These are phyloP conservation scores for Dinochytrium kinnereticum DNA, from an alignment of 371 early-diverging fungal genomes.

Conservation along the genomic window DNA sequence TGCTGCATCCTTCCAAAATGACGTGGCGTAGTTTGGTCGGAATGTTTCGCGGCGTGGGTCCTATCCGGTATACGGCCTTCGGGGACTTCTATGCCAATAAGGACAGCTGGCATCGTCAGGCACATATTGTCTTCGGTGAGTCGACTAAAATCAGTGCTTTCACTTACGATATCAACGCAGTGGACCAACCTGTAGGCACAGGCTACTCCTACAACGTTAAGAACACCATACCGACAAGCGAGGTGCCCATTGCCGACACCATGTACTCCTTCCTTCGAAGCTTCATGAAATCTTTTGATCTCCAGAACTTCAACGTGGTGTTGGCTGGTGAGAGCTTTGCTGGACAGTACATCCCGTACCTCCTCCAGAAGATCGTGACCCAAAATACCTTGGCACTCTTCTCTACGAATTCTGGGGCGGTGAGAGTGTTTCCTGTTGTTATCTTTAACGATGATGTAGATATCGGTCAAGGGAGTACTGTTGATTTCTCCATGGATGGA, in stretches of 20 bases:
- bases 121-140: neutral
- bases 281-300: neutral
- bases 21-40: neutral
- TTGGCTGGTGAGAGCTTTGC: conserved; percentile 7
- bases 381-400: neutral
- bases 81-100: conserved; percentile 4
- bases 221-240: neutral
- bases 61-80: neutral
- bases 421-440: neutral
- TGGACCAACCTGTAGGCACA: conserved; percentile 8
- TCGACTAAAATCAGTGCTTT: neutral
- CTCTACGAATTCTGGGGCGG: neutral
- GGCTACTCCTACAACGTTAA: neutral
- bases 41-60: neutral
- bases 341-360: conserved; percentile 9
- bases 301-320: neutral
- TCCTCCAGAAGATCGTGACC: neutral
- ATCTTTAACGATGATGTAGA: neutral
- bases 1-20: neutral
- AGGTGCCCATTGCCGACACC: neutral
- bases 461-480: neutral
- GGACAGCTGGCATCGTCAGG: neutral
- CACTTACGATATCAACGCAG: neutral
- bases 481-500: conserved; percentile 6
- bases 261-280: neutral